A percentile compares a stretch with the other conserved stretches of the same genome.
Conservation (phyloP, 1,139 yeast genomes). For the Yarrowia galli region DNA sequence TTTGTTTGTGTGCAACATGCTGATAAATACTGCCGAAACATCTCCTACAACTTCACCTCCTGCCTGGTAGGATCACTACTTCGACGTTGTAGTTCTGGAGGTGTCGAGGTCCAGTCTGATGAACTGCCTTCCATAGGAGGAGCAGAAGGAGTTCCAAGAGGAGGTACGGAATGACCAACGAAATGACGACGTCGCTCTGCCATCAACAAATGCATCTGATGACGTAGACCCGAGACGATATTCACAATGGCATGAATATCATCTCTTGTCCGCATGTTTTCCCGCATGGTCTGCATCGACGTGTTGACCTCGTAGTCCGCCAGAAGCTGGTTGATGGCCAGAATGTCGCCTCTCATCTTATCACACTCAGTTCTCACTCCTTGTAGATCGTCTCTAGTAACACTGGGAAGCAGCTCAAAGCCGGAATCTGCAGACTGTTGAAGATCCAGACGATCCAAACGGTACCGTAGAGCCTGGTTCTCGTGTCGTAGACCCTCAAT, state of each 20-base stretch:
- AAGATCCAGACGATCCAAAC: constrained; percentile 44
- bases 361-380: constrained; percentile 48
- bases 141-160: neutral
- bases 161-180: constrained; percentile 40
- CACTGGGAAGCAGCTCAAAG: constrained; percentile 16
- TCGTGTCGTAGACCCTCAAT: constrained; percentile 51
- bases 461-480: constrained; percentile 51
- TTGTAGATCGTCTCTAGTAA: constrained; percentile 31
- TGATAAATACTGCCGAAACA: neutral
- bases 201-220: constrained; percentile 51
- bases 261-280: constrained; percentile 49
- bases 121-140: constrained; percentile 19
- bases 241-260: constrained; percentile 50
- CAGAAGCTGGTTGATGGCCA: constrained; percentile 47
- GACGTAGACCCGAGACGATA: constrained; percentile 50
- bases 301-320: constrained; percentile 51
- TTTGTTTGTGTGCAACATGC: constrained; percentile 2
- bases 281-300: constrained; percentile 50
- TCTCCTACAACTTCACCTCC: constrained; percentile 40
- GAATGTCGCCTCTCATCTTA: constrained; percentile 50
- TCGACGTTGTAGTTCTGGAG: constrained; percentile 37
- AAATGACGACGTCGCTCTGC: constrained; percentile 47
- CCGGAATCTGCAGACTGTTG: constrained; percentile 14
- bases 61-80: constrained; percentile 41
- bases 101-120: constrained; percentile 7